These are phyloP conservation scores for Melastoma candidum DNA, from an alignment of 441 rosid genomes.

Conservation along the genomic window DNA sequence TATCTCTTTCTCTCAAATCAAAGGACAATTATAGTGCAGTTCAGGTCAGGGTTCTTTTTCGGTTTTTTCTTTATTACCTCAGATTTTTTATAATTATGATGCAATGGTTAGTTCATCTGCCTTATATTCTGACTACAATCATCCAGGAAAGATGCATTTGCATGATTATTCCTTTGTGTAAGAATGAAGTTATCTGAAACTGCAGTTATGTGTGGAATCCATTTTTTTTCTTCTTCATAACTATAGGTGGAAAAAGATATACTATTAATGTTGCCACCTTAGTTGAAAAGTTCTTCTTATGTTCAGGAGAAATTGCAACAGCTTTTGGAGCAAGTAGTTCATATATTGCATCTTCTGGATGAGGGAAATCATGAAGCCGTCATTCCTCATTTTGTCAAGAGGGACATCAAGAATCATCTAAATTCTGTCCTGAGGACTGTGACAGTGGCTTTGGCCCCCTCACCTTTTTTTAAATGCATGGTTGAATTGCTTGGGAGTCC, in stretches of 20 bases:
- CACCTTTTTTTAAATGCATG: slow-evolving; percentile 66
- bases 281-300: not conserved
- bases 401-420: slow-evolving; percentile 46
- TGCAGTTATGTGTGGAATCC: too few species aligned
- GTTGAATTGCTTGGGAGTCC: slow-evolving; percentile 52
- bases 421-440: slow-evolving; percentile 51
- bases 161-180: not conserved
- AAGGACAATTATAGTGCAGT: slow-evolving; percentile 48
- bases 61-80: slow-evolving; percentile 1
- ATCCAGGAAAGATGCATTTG: not conserved
- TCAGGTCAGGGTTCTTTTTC: slow-evolving; percentile 46
- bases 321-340: slow-evolving; percentile 68
- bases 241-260: too few species aligned
- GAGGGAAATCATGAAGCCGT: slow-evolving; percentile 34
- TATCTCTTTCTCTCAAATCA: slow-evolving; percentile 52
- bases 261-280: not conserved
- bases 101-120: slow-evolving; percentile 2
- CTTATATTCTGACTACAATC: not conserved
- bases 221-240: too few species aligned
- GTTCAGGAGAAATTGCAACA: slow-evolving; percentile 64
- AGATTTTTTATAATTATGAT: not conserved
- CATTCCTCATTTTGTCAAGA: slow-evolving; percentile 33
- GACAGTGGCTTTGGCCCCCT: slow-evolving; percentile 51
- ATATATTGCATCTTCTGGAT: slow-evolving; percentile 43
- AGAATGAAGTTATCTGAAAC: too few species aligned